Conservation (phyloP, 2,329 filamentous ascomycete genomes). For the Beauveria australis region DNA sequence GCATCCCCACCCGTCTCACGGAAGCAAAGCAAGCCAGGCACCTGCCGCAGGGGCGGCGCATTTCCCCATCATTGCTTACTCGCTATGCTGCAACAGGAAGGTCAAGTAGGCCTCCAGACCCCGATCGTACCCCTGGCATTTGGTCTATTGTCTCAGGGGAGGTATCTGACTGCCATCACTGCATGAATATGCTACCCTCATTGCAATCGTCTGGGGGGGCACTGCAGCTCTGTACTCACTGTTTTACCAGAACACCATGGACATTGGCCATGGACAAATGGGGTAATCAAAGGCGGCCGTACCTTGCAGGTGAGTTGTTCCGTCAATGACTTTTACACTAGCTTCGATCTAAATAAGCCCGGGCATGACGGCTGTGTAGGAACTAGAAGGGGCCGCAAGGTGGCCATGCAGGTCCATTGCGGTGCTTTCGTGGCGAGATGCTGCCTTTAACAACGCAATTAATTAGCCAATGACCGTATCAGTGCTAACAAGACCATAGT, state of each 20-base stretch:
- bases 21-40: not conserved
- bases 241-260: not conserved
- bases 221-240: not conserved
- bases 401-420: not conserved
- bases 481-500: not conserved
- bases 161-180: not conserved
- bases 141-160: not conserved
- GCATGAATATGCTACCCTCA: not conserved
- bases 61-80: constrained; percentile 5
- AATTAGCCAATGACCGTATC: not conserved
- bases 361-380: not conserved
- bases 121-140: not conserved
- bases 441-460: not conserved
- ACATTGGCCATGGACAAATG: not conserved
- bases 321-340: not conserved
- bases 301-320: not conserved
- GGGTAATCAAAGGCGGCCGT: not conserved
- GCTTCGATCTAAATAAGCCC: not conserved
- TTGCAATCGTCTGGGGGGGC: not conserved
- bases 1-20: not conserved
- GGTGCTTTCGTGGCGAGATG: constrained; percentile 7
- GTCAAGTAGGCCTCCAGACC: not conserved
- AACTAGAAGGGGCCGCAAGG: not conserved
- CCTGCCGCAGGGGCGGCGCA: not conserved
- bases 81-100: constrained; percentile 4